phyloP scores from a whole-genome alignment of 805 yeast genomes.

The Candida oleophila region DNA sequence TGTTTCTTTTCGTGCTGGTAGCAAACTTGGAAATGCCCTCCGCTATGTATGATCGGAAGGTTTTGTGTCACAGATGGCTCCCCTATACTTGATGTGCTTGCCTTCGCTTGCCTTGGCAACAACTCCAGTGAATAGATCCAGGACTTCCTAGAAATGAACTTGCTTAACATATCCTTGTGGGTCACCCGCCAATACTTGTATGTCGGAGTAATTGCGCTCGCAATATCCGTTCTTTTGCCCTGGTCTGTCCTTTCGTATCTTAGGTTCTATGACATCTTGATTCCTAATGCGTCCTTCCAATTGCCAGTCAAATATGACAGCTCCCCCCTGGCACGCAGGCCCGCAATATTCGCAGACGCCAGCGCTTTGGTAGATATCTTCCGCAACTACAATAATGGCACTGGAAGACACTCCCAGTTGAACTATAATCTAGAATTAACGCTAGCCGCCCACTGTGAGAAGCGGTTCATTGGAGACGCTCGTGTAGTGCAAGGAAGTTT shows the following conservation, averaged over 20 bases:
- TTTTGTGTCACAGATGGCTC: not conserved
- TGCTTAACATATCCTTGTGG: not conserved
- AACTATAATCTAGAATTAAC: not conserved
- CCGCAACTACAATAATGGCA: not conserved
- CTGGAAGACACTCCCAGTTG: not conserved
- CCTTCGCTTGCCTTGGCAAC: too few relatives aligned
- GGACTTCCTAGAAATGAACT: not conserved
- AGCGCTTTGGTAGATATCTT: not conserved
- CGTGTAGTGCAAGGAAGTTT: not conserved
- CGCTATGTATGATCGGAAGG: too few relatives aligned
- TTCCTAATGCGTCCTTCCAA: conserved; percentile 22
- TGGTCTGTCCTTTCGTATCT: conserved; percentile 33
- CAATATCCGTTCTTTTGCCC: conserved; percentile 34
- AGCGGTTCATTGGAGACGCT: not conserved
- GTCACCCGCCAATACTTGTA: conserved; percentile 2
- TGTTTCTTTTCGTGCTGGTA: too few relatives aligned
- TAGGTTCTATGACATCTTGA: conserved; percentile 31
- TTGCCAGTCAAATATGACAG: conserved; percentile 2
- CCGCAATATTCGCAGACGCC: not conserved
- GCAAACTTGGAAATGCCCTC: too few relatives aligned
- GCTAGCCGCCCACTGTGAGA: not conserved
- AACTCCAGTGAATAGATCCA: too few relatives aligned
- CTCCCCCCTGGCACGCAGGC: too few relatives aligned
- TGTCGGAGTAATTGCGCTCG: conserved; percentile 9
- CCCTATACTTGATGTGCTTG: too few relatives aligned